A percentile compares a stretch with the other conserved stretches of the same genome.
Evolutionary conservation across 108 stramenopile genomes (phyloP).

Genomic region (Cyclostephanos tholiformis): DNA sequence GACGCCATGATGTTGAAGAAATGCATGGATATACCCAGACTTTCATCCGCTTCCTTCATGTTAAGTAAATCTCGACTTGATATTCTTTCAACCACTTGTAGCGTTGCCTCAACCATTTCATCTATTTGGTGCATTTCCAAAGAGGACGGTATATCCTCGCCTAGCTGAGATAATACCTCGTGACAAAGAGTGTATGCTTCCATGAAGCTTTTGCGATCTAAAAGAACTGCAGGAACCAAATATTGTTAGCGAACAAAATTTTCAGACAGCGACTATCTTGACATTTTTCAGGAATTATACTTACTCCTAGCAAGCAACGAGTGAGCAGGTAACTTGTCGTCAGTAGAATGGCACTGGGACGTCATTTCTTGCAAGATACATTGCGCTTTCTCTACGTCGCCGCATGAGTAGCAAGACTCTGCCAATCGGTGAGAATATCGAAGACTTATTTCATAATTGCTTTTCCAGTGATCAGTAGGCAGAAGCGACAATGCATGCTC

Average conservation of each 20-base stretch:
- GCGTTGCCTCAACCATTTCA: conserved; percentile 3
- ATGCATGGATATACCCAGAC: conserved; percentile 17
- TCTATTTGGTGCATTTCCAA: neutral
- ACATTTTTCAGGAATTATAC: neutral
- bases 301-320: conserved; percentile 4
- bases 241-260: neutral
- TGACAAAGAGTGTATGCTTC: conserved; percentile 14
- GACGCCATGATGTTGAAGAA: conserved; percentile 13
- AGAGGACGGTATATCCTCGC: conserved; percentile 28
- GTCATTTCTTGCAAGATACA: conserved; percentile 18
- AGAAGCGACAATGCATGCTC: neutral
- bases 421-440: too few relatives aligned
- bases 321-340: conserved; percentile 39
- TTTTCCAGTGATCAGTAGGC: too few relatives aligned
- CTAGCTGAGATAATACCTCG: conserved; percentile 27
- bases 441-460: too few relatives aligned
- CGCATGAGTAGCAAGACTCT: conserved; percentile 11
- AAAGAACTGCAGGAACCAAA: neutral
- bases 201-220: neutral
- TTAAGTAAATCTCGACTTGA: conserved; percentile 16
- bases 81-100: neutral
- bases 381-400: conserved; percentile 23
- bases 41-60: conserved; percentile 23
- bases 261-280: neutral
- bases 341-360: conserved; percentile 11